Base-by-base conservation (phyloP, 1,284 basidiomycete species). In the Sporisorium scitamineum region DNA sequence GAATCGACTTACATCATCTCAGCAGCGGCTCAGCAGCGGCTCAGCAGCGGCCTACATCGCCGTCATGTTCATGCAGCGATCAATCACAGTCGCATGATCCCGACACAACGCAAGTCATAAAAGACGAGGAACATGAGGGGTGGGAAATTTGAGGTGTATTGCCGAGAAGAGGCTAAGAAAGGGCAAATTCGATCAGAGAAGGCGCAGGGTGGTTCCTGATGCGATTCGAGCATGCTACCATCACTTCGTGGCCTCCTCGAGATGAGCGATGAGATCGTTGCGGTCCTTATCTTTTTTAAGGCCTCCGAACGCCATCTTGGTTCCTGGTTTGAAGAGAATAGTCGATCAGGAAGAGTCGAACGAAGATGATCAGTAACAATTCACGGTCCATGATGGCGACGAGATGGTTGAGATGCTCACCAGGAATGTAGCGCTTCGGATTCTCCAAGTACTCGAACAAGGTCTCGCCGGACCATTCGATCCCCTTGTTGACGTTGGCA, bases 361-460 rank as follows among this genome's bases (percentile, higher is more conserved):
- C 34, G 8, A 13, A 34, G 14, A 34, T 3, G 34, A 13, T 34
- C 11, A 34, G 34, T 9, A 13, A 34, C 6, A 3, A 34, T 13
- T 34, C 8, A 34, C n/a, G n/a, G n/a, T n/a, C n/a, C n/a, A n/a
- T n/a, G n/a, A n/a, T n/a, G n/a, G n/a, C n/a, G n/a, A n/a, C n/a
- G n/a, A n/a, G n/a, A n/a, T n/a, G 34, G 14, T 13, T 8, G 34
- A 34, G 18, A 31, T 9, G n/a, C 44, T 73, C 73, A 37, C 82
- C 83, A 26, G 82, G 81, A 47, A 83, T 83, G 78, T 91, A 92
- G 90, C 96, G 7, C 24, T n/a, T 16, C 8, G 37, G 32, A 13
- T 96, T 90, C 97, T 97, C 86, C 68, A 95, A 91, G 88, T 95
- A 95, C 73, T 95, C 94, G 84, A 94, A 96, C 32, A 96, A 89